Conservation (phyloP, 306 rosid genomes). For the Quercus agrifolia region DNA sequence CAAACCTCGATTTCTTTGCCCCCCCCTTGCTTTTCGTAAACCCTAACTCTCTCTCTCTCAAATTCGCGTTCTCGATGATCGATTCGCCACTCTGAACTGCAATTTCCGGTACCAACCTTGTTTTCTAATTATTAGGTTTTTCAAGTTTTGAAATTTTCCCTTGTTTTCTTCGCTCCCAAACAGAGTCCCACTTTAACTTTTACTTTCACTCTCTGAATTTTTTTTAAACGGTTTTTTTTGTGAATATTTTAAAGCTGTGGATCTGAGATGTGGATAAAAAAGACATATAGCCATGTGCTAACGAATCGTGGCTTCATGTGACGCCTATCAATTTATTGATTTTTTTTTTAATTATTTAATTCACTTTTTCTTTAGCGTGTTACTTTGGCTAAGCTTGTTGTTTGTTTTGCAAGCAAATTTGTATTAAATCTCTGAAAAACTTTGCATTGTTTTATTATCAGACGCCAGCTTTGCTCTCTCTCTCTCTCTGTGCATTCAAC, state of each 20-base stretch:
- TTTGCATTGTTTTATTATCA: conserved; percentile 30
- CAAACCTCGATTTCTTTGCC: conserved; percentile 36
- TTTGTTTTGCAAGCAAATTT: conserved; percentile 15
- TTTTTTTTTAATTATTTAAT: neutral
- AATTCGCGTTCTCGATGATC: conserved; percentile 14
- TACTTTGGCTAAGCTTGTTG: conserved; percentile 29
- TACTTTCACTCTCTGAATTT: neutral
- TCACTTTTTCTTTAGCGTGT: conserved; percentile 44
- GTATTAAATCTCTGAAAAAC: conserved; percentile 21
- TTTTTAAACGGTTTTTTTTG: neutral
- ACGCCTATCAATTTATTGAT: conserved; percentile 37
- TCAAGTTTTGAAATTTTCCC: neutral
- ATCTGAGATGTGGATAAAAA: conserved; percentile 34
- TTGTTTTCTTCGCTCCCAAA: conserved; percentile 11
- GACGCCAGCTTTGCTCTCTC: conserved; percentile 40
- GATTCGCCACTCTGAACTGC: conserved; percentile 4
- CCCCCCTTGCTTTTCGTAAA: conserved; percentile 26
- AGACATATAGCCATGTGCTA: conserved; percentile 50
- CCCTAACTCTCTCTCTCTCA: neutral
- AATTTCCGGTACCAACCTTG: conserved; percentile 22
- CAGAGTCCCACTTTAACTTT: neutral
- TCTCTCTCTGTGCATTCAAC: conserved; percentile 24
- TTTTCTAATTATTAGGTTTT: neutral
- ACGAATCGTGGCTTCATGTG: conserved; percentile 30
- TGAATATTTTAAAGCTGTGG: conserved; percentile 31